Percentiles rank a stretch among this genome's conserved stretches.
Conservation (phyloP, 2,329 filamentous ascomycete species). For the Sporothrix mexicana region DNA sequence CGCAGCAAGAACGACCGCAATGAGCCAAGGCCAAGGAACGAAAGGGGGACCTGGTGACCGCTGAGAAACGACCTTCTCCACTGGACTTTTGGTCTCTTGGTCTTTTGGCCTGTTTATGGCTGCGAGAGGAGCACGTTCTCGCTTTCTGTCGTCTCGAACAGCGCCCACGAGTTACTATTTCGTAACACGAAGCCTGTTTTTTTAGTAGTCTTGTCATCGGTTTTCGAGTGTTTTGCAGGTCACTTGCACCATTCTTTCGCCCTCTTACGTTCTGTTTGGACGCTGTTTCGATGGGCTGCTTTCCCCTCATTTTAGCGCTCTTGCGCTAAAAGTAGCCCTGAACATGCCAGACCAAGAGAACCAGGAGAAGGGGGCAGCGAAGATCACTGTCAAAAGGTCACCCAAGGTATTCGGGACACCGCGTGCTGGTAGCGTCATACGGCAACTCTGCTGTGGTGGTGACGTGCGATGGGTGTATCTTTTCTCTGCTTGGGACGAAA, state of each 20-base stretch:
- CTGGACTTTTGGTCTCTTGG: not conserved
- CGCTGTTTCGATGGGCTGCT: conserved; percentile 18
- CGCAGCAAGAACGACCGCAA: too few species aligned
- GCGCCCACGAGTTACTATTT: conserved; percentile 18
- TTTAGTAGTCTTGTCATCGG: not conserved
- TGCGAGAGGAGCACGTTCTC: not conserved
- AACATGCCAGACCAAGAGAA: not conserved
- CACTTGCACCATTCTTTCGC: conserved; percentile 19
- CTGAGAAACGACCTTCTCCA: conserved; percentile 3
- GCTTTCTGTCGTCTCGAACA: not conserved
- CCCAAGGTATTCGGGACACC: not conserved
- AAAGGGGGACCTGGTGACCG: conserved; percentile 16
- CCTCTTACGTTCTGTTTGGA: not conserved
- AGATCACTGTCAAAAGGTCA: not conserved
- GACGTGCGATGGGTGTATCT: conserved; percentile 29
- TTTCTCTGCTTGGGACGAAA: not conserved
- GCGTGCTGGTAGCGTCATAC: conserved; percentile 28
- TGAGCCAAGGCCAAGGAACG: not conserved
- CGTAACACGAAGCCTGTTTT: conserved; percentile 24
- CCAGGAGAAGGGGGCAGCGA: not conserved
- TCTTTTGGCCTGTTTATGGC: not conserved
- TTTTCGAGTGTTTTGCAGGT: not conserved
- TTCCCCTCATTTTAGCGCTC: conserved; percentile 24
- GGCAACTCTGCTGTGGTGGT: conserved; percentile 4
- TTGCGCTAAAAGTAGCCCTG: conserved; percentile 5